Evolutionary conservation across 176 grass and related monocot genomes (phyloP).

Genomic region (barley (Hordeum vulgare)): MorexV3_pseudomolecules_assembly NC_058520.1:39905586-39906085

Average conservation of each 20-base stretch:
- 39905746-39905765: constrained; percentile 12
- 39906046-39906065: background rate
- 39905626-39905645: background rate
- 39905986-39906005: background rate
- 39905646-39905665: constrained; percentile 23
- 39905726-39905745: background rate
- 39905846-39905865: background rate
- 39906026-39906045: background rate
- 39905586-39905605: constrained; percentile 16
- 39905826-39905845: background rate
- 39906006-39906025: background rate
- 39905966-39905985: constrained; percentile 23
- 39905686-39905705: background rate
- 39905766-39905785: constrained; percentile 22
- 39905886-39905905: background rate
- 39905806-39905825: constrained; percentile 36
- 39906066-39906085: background rate
- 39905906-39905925: background rate
- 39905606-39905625: constrained; percentile 4
- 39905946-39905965: constrained; percentile 15
- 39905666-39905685: background rate
- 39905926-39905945: background rate
- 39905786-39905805: constrained; percentile 35
- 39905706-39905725: background rate
- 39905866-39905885: constrained; percentile 20